Percentiles rank a stretch among this genome's conserved stretches.
Conservation (phyloP, 495 filamentous ascomycete species). For the Podospora didyma region DNA sequence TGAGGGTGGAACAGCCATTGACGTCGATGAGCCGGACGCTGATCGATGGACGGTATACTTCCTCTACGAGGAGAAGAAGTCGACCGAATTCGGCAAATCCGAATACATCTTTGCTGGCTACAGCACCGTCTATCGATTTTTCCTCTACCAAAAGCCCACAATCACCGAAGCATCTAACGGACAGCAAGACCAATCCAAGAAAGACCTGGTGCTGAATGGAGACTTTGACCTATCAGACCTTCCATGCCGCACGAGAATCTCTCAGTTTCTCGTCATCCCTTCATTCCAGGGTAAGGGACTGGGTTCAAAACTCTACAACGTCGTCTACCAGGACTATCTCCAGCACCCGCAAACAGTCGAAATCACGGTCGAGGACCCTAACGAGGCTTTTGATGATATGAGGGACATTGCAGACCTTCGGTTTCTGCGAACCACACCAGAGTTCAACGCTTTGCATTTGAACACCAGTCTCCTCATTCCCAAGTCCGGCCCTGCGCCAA, state of each 20-base stretch:
- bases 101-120: constrained; percentile 78
- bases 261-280: constrained; percentile 91
- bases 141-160: constrained; percentile 42
- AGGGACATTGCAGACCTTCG: constrained; percentile 79
- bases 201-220: constrained; percentile 22
- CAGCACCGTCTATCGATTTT: constrained; percentile 84
- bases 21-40: constrained; percentile 64
- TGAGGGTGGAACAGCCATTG: constrained; percentile 75
- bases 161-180: constrained; percentile 20
- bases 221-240: constrained; percentile 35
- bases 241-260: constrained; percentile 74
- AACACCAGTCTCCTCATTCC: constrained; percentile 39
- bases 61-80: constrained; percentile 65
- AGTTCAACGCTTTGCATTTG: constrained; percentile 50
- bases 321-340: constrained; percentile 64
- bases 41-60: constrained; percentile 92
- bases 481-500: constrained; percentile 48
- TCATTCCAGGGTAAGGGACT: constrained; percentile 77
- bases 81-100: constrained; percentile 36
- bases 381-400: constrained; percentile 88
- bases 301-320: constrained; percentile 75
- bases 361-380: constrained; percentile 93
- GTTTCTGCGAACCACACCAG: constrained; percentile 53
- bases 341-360: constrained; percentile 63
- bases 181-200: constrained; percentile 1